Evolutionary conservation across 2,329 filamentous ascomycete genomes (phyloP).

Genomic region (Botrytis fabae): DNA sequence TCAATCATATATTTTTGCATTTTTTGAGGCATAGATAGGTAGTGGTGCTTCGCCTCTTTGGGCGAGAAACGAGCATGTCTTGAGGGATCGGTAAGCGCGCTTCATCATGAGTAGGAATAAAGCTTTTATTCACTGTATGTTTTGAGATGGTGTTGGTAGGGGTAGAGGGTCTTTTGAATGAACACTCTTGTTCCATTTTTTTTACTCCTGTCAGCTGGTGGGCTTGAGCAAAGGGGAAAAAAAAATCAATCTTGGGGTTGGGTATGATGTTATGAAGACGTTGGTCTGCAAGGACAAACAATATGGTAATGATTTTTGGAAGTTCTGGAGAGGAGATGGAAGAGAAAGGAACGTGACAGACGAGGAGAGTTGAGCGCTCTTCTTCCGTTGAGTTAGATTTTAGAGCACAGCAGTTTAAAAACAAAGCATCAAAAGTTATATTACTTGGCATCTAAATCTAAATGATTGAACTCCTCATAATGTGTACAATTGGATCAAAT

Average conservation of each 20-base stretch:
- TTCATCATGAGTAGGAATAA: not conserved
- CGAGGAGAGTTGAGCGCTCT: not conserved
- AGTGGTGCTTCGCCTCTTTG: not conserved
- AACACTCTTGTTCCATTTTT: too few species aligned
- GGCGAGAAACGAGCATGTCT: rapidly evolving
- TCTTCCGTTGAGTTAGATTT: not conserved
- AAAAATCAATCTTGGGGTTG: not conserved
- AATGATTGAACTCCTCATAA: not conserved
- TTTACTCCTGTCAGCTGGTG: not conserved
- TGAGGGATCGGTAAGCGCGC: not conserved
- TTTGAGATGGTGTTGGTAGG: not conserved
- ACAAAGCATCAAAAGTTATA: not conserved
- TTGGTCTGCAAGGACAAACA: rapidly evolving
- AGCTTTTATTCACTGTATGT: not conserved
- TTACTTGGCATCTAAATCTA: not conserved
- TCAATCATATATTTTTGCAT: not conserved
- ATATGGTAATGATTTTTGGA: not conserved
- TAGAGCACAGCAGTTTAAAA: not conserved
- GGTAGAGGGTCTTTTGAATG: not conserved
- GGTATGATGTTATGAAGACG: not conserved
- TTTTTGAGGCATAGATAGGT: not conserved
- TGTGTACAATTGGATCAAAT: not conserved
- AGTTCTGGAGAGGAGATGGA: not conserved
- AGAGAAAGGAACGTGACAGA: not conserved
- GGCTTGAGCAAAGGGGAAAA: not conserved